phyloP scores from a whole-genome alignment of 164 flowering plant species.

The Tetracentron sinense region DNA sequence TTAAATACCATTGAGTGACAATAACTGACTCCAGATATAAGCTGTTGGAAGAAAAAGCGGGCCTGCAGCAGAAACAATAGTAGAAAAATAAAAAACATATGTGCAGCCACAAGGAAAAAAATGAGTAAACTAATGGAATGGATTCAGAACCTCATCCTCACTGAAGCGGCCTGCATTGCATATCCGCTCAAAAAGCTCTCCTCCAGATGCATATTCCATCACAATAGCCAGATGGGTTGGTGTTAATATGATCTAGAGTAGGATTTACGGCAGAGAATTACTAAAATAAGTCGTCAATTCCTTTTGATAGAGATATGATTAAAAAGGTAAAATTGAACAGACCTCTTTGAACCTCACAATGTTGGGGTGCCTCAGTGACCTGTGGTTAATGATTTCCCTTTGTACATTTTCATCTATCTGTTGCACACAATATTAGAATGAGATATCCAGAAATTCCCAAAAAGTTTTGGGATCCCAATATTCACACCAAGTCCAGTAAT shows the following conservation, averaged over 20 bases:
- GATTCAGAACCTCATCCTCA: slow-evolving; percentile 76
- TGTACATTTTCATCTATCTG: too few species aligned
- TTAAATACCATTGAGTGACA: too few species aligned
- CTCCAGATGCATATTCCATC: too few species aligned
- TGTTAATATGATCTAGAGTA: slow-evolving; percentile 69
- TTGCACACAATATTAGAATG: slow-evolving; percentile 11
- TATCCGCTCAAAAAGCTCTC: slow-evolving; percentile 89
- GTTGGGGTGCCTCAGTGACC: slow-evolving; percentile 86
- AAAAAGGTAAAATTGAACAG: not conserved
- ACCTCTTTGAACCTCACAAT: too few species aligned
- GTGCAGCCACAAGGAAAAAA: not conserved
- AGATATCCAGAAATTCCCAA: not conserved
- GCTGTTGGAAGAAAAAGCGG: slow-evolving; percentile 90
- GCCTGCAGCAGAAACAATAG: slow-evolving; percentile 43
- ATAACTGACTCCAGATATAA: too few species aligned
- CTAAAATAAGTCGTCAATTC: not conserved
- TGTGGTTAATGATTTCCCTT: too few species aligned
- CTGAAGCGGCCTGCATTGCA: slow-evolving; percentile 88
- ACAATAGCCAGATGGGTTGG: slow-evolving; percentile 90
- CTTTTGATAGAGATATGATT: not conserved
- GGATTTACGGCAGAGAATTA: not conserved
- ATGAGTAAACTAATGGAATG: not conserved
- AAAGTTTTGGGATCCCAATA: too few species aligned
- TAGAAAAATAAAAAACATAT: not conserved
- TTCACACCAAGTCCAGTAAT: not conserved